Conservation (phyloP, 352 stramenopile genomes). For the Peronospora farinosa region DNA sequence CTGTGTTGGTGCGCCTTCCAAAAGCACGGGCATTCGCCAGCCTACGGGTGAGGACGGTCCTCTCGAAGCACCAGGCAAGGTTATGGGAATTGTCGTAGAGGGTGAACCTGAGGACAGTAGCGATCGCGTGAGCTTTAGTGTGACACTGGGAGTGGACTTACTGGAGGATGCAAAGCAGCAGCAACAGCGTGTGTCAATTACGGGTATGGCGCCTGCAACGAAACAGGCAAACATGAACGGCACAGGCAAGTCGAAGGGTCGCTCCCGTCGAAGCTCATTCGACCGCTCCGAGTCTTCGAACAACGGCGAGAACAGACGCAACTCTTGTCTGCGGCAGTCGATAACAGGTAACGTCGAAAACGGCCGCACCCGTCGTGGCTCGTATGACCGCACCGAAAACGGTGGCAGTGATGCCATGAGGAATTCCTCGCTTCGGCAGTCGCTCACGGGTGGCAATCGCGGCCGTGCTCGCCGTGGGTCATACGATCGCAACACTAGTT, state of each 20-base stretch:
- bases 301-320: constrained; percentile 32
- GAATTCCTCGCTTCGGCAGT: constrained; percentile 37
- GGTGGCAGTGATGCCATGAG: constrained; percentile 19
- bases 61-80: constrained; percentile 58
- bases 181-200: constrained; percentile 46
- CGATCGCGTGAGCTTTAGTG: constrained; percentile 77
- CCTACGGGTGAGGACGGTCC: constrained; percentile 73
- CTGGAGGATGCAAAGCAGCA: constrained; percentile 65
- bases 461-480: constrained; percentile 53
- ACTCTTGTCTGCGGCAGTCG: constrained; percentile 31
- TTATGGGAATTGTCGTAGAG: constrained; percentile 73
- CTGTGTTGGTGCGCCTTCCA: constrained; percentile 11
- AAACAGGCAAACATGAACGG: constrained; percentile 25
- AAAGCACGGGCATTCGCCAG: constrained; percentile 43
- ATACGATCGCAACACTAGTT: constrained; percentile 47
- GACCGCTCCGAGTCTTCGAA: constrained; percentile 39
- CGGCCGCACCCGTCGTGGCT: constrained; percentile 34
- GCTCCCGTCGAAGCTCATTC: constrained; percentile 47
- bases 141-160: constrained; percentile 67
- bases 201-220: constrained; percentile 20
- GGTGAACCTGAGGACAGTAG: constrained; percentile 46
- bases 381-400: constrained; percentile 46
- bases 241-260: constrained; percentile 32
- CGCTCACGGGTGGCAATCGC: constrained; percentile 33
- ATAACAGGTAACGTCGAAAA: constrained; percentile 27